phyloP scores from a whole-genome alignment of 352 stramenopile species.

The Vaucheria bursata region DNA sequence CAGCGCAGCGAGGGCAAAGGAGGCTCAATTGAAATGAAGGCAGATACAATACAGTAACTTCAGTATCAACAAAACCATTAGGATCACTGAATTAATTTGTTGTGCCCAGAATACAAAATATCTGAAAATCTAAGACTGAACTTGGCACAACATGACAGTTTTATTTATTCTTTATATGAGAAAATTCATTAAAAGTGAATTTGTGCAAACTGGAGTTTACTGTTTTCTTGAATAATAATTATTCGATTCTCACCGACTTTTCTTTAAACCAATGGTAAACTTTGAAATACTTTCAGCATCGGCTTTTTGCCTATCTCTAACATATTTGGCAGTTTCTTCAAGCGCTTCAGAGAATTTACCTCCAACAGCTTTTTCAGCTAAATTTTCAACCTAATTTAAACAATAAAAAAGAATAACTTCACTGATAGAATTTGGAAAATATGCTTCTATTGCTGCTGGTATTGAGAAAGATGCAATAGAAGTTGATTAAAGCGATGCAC shows the following conservation, averaged over 20 bases:
- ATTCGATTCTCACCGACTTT: slow-evolving; percentile 52
- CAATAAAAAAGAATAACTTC: neutral
- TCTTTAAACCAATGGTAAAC: slow-evolving; percentile 58
- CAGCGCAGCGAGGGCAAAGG: no score
- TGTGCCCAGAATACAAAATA: no score
- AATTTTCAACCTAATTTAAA: slow-evolving; percentile 40
- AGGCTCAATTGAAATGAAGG: no score
- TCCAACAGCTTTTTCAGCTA: slow-evolving; percentile 36
- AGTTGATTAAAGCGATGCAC: neutral
- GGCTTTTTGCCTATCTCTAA: slow-evolving; percentile 40
- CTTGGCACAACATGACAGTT: no score
- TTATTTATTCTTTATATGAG: no score
- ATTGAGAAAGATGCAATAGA: neutral
- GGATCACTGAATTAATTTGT: no score
- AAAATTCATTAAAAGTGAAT: no score
- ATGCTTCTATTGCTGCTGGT: neutral
- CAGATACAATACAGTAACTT: no score
- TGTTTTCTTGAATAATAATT: no score
- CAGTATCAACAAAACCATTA: no score
- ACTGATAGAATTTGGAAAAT: neutral
- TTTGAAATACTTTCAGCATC: slow-evolving; percentile 43
- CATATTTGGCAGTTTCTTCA: slow-evolving; percentile 43
- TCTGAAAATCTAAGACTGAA: no score
- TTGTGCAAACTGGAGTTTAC: no score
- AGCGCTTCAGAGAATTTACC: slow-evolving; percentile 45